phyloP scores from a whole-genome alignment of 2,329 filamentous ascomycete genomes.

The Ophiostoma piceae region DNA sequence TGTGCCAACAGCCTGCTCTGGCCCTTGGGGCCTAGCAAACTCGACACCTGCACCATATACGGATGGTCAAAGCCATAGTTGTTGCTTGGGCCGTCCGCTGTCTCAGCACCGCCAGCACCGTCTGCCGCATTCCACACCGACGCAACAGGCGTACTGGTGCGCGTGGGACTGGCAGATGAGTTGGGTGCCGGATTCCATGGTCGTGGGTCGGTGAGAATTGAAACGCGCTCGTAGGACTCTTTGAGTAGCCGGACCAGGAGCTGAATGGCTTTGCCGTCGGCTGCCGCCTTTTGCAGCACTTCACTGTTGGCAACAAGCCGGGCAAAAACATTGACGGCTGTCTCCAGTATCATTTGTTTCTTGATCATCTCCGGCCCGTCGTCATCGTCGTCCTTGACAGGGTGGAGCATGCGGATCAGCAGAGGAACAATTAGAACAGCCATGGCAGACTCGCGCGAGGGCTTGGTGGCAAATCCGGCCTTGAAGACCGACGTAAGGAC shows the following conservation, averaged over 20 bases:
- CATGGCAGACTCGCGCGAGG: slow-evolving; percentile 55
- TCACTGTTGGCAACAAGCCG: slow-evolving; percentile 73
- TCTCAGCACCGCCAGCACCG: not conserved
- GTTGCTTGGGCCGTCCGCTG: not conserved
- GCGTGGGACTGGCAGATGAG: slow-evolving; percentile 16
- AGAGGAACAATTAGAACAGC: slow-evolving; percentile 65
- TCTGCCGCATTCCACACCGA: not conserved
- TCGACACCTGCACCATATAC: slow-evolving; percentile 34
- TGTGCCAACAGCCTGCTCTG: slow-evolving; percentile 58
- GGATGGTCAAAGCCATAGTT: slow-evolving; percentile 5
- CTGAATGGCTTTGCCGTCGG: slow-evolving; percentile 54
- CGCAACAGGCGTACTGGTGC: slow-evolving; percentile 20
- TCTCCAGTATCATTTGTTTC: slow-evolving; percentile 57
- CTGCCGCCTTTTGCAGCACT: slow-evolving; percentile 73
- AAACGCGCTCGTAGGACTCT: slow-evolving; percentile 46
- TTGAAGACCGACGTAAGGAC: slow-evolving; percentile 66
- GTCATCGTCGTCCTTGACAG: slow-evolving; percentile 33
- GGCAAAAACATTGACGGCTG: slow-evolving; percentile 69
- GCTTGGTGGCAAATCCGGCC: slow-evolving; percentile 59
- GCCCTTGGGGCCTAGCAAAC: slow-evolving; percentile 53
- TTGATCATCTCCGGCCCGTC: slow-evolving; percentile 34
- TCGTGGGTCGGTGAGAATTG: slow-evolving; percentile 31
- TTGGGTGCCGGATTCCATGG: slow-evolving; percentile 37
- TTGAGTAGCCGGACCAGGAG: slow-evolving; percentile 46
- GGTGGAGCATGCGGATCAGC: slow-evolving; percentile 52